Conservation (phyloP, 1,284 basidiomycete genomes). For the Stygiomarasmius scandens region DNA sequence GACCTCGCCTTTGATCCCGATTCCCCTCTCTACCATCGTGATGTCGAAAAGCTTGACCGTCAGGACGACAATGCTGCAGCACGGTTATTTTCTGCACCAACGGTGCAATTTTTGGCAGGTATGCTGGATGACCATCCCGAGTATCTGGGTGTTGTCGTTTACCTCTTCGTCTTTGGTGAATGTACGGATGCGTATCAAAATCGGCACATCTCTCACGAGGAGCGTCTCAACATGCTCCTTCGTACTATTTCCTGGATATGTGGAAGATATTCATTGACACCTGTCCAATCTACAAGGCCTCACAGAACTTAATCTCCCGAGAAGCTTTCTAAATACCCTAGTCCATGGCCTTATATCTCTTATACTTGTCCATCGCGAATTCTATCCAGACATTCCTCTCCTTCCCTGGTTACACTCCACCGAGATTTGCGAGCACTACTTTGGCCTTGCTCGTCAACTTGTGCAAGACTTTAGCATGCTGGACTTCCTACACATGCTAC, state of each 20-base stretch:
- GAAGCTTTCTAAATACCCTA: constrained; percentile 8
- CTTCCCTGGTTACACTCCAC: constrained; percentile 38
- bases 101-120: constrained; percentile 21
- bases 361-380: constrained; percentile 12
- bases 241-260: constrained; percentile 7
- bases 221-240: constrained; percentile 7
- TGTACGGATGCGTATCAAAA: constrained; percentile 38
- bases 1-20: constrained; percentile 18
- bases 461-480: constrained; percentile 37
- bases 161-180: constrained; percentile 39
- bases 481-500: constrained; percentile 35
- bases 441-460: constrained; percentile 33
- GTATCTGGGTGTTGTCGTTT: constrained; percentile 23
- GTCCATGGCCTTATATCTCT: constrained; percentile 5
- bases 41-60: not conserved
- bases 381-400: constrained; percentile 20
- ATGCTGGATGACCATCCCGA: constrained; percentile 24
- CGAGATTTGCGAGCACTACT: constrained; percentile 39
- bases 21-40: constrained; percentile 12
- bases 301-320: constrained; percentile 4
- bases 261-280: constrained; percentile 1
- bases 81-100: constrained; percentile 19
- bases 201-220: constrained; percentile 1
- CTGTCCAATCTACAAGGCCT: not conserved
- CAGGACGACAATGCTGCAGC: not conserved